A percentile compares a stretch with the other conserved stretches of the same genome.
phyloP scores from a whole-genome alignment of 1,284 basidiomycete species.

The Cronartium ribicola region DNA sequence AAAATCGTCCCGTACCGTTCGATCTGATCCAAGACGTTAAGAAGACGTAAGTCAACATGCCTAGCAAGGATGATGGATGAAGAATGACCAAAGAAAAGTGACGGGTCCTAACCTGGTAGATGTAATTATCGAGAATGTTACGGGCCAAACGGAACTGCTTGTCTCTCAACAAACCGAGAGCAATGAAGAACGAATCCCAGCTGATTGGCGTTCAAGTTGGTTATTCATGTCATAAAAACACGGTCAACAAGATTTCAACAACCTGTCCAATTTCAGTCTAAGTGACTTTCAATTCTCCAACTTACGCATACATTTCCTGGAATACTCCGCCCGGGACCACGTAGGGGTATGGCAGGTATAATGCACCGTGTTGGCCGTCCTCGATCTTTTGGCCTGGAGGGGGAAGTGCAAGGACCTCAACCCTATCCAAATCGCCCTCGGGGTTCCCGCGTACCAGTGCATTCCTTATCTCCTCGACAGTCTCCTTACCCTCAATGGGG shows the following conservation, averaged over 20 bases:
- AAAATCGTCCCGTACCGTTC: conserved; percentile 32
- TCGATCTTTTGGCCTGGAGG: neutral
- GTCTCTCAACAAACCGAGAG: conserved; percentile 30
- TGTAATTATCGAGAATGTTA: conserved; percentile 40
- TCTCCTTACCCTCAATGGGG: neutral
- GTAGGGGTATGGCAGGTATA: conserved; percentile 38
- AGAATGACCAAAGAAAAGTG: neutral
- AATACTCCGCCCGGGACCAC: conserved; percentile 36
- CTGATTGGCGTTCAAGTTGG: neutral
- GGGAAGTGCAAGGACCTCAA: conserved; percentile 26
- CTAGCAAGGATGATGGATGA: neutral
- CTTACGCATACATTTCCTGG: conserved; percentile 42
- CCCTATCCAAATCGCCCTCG: conserved; percentile 11
- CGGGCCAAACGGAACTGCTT: conserved; percentile 23
- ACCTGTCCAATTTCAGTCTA: too few relatives aligned
- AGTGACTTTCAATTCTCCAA: too few relatives aligned
- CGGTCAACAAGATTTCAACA: too few relatives aligned
- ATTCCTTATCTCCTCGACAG: neutral
- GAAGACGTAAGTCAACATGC: neutral
- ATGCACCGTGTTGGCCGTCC: conserved; percentile 17
- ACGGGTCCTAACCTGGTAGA: conserved; percentile 20
- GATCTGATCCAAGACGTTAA: conserved; percentile 6
- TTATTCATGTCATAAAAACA: too few relatives aligned
- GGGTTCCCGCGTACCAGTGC: conserved; percentile 11
- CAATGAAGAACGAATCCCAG: conserved; percentile 38